phyloP scores from a whole-genome alignment of 192 early-diverging fungal genomes.

The Podila epicladia region DNA sequence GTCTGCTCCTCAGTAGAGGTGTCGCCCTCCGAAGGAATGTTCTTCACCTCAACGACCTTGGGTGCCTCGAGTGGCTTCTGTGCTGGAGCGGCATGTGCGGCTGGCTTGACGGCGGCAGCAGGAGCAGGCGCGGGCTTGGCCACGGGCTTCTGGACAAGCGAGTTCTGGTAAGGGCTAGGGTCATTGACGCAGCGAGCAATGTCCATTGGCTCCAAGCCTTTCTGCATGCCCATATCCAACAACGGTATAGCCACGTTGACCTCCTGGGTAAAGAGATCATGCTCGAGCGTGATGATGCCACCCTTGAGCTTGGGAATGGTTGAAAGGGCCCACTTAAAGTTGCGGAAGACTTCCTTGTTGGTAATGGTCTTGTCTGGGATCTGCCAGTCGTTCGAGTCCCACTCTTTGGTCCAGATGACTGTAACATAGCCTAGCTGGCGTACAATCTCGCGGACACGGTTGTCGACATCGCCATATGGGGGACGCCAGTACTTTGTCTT shows the following conservation, averaged over 20 bases:
- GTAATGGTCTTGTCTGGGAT: constrained; percentile 46
- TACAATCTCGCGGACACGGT: constrained; percentile 66
- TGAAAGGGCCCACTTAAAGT: constrained; percentile 54
- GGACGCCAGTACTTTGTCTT: constrained; percentile 62
- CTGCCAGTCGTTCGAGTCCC: constrained; percentile 66
- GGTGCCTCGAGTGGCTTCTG: constrained; percentile 2
- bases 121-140: constrained; percentile 1
- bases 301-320: constrained; percentile 53
- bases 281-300: constrained; percentile 63
- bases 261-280: constrained; percentile 58
- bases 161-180: constrained; percentile 46
- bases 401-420: constrained; percentile 62
- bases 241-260: constrained; percentile 58
- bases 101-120: neutral
- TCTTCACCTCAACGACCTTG: neutral
- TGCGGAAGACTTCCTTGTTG: constrained; percentile 29
- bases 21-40: neutral
- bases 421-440: constrained; percentile 59
- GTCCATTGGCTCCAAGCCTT: constrained; percentile 47
- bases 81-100: neutral
- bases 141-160: constrained; percentile 10
- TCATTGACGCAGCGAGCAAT: constrained; percentile 41
- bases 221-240: constrained; percentile 46
- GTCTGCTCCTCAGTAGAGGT: neutral
- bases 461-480: constrained; percentile 75